These are phyloP conservation scores for Umbelopsis sp. DNA, from an alignment of 192 early-diverging fungal species.

Conservation along the genomic window DNA sequence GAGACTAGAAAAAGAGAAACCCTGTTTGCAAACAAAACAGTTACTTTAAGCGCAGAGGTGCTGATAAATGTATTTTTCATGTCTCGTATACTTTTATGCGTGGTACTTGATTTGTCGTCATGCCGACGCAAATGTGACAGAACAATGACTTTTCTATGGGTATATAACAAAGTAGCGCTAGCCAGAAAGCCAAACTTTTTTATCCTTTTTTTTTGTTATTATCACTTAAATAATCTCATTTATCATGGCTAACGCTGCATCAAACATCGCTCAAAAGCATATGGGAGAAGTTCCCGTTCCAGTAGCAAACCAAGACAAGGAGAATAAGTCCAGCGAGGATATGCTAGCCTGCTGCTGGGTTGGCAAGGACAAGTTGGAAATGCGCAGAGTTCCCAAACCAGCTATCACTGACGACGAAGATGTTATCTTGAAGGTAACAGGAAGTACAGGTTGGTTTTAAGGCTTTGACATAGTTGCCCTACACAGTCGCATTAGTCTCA, in stretches of 20 bases:
- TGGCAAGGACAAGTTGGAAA: slow-evolving; percentile 34
- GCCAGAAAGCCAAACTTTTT: too few species aligned
- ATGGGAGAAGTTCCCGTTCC: slow-evolving; percentile 31
- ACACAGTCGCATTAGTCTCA: background rate
- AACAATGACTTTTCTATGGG: too few species aligned
- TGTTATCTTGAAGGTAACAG: slow-evolving; percentile 47
- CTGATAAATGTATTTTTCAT: too few species aligned
- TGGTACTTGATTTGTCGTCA: too few species aligned
- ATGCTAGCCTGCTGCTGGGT: slow-evolving; percentile 41
- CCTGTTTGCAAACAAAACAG: too few species aligned
- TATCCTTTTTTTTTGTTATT: too few species aligned
- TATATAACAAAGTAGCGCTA: too few species aligned
- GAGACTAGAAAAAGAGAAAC: too few species aligned
- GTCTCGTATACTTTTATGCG: too few species aligned
- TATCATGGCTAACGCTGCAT: slow-evolving; percentile 23
- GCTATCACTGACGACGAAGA: slow-evolving; percentile 50
- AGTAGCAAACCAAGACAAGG: slow-evolving; percentile 37
- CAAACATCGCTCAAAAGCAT: slow-evolving; percentile 27
- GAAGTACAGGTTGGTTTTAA: slow-evolving; percentile 27
- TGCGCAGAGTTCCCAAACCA: slow-evolving; percentile 41
- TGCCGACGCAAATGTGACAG: too few species aligned
- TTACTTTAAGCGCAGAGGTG: too few species aligned
- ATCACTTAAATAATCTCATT: background rate
- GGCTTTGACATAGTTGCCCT: background rate
- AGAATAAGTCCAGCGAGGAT: background rate